Percentiles rank a stretch among this genome's conserved stretches.
These are phyloP conservation scores for Trametes coccinea DNA, from an alignment of 768 basidiomycete species.

Conservation along the genomic window DNA sequence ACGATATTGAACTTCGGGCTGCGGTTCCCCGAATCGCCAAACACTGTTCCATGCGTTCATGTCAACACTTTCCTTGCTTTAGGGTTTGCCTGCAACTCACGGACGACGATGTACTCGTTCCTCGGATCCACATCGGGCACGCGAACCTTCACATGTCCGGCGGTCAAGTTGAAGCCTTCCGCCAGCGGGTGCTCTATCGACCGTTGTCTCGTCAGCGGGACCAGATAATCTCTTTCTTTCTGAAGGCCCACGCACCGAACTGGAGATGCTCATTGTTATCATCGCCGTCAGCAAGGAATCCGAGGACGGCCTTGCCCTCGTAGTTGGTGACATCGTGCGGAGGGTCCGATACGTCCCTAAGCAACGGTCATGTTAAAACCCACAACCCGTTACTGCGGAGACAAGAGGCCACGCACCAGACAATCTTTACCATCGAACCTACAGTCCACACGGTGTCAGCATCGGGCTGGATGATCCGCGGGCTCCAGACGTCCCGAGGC, in stretches of 20 bases:
- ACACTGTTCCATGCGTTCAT: conserved; percentile 40
- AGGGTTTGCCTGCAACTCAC: conserved; percentile 44
- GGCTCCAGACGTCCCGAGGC: conserved; percentile 44
- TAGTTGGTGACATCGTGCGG: conserved; percentile 40
- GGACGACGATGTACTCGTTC: conserved; percentile 57
- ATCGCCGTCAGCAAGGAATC: conserved; percentile 43
- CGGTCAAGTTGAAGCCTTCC: conserved; percentile 49
- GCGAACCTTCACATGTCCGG: conserved; percentile 48
- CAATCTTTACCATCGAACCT: conserved; percentile 48
- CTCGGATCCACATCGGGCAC: conserved; percentile 51
- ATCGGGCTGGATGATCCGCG: conserved; percentile 51
- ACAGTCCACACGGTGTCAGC: conserved; percentile 49
- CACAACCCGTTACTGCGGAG: background rate
- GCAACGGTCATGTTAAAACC: background rate
- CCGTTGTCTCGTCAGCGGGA: background rate
- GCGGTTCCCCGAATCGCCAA: conserved; percentile 67
- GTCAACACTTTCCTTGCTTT: background rate
- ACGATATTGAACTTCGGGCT: conserved; percentile 61
- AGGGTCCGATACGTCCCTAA: conserved; percentile 46
- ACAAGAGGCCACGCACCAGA: conserved; percentile 45
- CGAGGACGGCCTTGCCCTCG: conserved; percentile 52
- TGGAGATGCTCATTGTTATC: conserved; percentile 52
- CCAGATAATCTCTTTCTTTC: background rate
- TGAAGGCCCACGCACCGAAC: conserved; percentile 39
- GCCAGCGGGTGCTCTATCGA: conserved; percentile 60